Percentiles rank a stretch among this genome's conserved stretches.
Evolutionary conservation across 805 yeast genomes (phyloP).

Genomic region (Hanseniaspora guilliermondii): DNA sequence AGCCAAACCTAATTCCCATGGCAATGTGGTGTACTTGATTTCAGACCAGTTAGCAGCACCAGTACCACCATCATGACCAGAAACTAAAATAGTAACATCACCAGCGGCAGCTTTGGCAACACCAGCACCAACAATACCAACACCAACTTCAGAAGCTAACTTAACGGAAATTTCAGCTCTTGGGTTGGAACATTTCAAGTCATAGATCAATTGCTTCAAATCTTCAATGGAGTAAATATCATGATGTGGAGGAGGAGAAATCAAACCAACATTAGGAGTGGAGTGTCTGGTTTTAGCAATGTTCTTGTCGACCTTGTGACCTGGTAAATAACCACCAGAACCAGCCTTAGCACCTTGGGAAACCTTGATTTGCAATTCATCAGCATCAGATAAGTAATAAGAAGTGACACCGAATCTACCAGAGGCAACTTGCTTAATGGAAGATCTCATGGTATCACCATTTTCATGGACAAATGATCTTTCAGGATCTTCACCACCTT

Average conservation of each 20-base stretch:
- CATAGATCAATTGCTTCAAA: constrained; percentile 90
- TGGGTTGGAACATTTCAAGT: constrained; percentile 92
- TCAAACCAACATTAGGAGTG: constrained; percentile 90
- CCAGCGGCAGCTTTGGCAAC: constrained; percentile 98
- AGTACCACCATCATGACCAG: constrained; percentile 99
- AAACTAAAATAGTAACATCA: constrained; percentile 60
- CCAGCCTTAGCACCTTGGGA: constrained; percentile 99
- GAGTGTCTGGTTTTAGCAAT: constrained; percentile 95
- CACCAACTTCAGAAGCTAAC: constrained; percentile 96
- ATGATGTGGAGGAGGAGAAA: constrained; percentile 98
- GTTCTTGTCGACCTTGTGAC: constrained; percentile 73
- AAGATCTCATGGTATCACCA: constrained; percentile 98
- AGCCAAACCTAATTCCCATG: constrained; percentile 97
- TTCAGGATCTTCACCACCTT: constrained; percentile 97
- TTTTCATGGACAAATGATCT: constrained; percentile 65
- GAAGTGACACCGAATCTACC: constrained; percentile 98
- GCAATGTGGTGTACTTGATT: constrained; percentile 92
- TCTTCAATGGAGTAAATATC: constrained; percentile 97
- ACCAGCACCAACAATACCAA: constrained; percentile 97
- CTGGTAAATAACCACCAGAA: constrained; percentile 98
- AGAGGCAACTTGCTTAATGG: constrained; percentile 94
- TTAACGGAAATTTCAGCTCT: constrained; percentile 94
- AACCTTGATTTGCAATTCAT: constrained; percentile 94
- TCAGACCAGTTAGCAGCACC: constrained; percentile 99
- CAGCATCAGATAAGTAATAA: constrained; percentile 86